These are phyloP conservation scores for Leishmania arabica DNA, from an alignment of 208 protist species.

Conservation along the genomic window DNA sequence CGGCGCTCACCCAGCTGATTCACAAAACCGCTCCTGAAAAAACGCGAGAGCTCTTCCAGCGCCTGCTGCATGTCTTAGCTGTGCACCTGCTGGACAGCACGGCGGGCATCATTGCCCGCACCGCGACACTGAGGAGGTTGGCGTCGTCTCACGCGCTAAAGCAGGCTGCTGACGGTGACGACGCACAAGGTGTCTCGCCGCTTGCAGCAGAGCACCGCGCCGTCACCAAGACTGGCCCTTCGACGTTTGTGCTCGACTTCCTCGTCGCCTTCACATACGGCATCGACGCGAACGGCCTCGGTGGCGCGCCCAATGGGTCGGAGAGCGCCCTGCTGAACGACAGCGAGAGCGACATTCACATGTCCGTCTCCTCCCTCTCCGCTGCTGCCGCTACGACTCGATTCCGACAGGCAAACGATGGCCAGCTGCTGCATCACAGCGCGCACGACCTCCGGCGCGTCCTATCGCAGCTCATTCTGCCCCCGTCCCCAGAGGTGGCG, in stretches of 20 bases:
- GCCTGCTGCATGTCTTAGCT: slow-evolving; percentile 40
- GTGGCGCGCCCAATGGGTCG: slow-evolving; percentile 8
- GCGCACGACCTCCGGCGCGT: slow-evolving; percentile 48
- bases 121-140: slow-evolving; percentile 52
- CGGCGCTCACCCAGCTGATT: slow-evolving; percentile 60
- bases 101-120: slow-evolving; percentile 39
- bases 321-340: neutral
- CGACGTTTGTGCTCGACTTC: slow-evolving; percentile 20
- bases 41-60: slow-evolving; percentile 47
- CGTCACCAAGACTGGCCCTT: neutral
- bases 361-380: slow-evolving; percentile 10
- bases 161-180: slow-evolving; percentile 6
- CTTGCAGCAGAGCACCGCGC: neutral
- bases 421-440: slow-evolving; percentile 26
- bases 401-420: slow-evolving; percentile 24
- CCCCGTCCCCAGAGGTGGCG: slow-evolving; percentile 59
- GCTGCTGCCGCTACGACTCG: neutral
- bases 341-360: neutral
- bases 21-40: slow-evolving; percentile 47
- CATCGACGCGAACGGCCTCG: neutral
- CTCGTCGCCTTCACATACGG: slow-evolving; percentile 32
- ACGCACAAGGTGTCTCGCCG: neutral
- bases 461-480: slow-evolving; percentile 57
- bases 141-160: slow-evolving; percentile 37
- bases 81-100: slow-evolving; percentile 65